Evolutionary conservation across 1,139 yeast genomes (phyloP), one percentile per base, ranked within the genome.

Genomic region (Blastobotrys proliferans): DNA sequence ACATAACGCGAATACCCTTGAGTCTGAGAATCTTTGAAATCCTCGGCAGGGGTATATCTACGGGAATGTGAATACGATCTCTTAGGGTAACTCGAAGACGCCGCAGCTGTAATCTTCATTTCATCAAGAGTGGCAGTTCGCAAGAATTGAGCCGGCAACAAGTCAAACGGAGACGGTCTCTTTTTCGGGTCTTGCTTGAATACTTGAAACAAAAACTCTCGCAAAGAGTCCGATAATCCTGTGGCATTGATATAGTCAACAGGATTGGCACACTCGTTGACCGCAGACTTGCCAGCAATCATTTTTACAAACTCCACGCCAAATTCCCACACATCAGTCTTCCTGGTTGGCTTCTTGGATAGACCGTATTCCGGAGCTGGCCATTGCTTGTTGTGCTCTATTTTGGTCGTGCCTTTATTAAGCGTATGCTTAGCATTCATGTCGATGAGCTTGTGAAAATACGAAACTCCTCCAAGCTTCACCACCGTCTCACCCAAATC

Each of bases 281-380:
- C 66, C 0, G 81, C 64, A 19, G 74, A 72, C n/a, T 68, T 60
- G 6, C 95, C 95, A 34, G 80, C 68, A 59, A 88, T 76, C 56
- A 87, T 73, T 49, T 85, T 78, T 21, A 85, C 67, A 54, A 92
- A 81, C 4, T 85, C 63, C 0, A 85, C 86, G 3, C 97, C 98
- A 39, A 90, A 67, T 54, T 85, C 84, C 96, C 97, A 92, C 4
- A 94, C 82, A 64, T 94, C 98, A 0, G 96, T 81, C 58, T 87
- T 86, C 35, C 86, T 70, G 45, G 82, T 84, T 9, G 83, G 81
- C 34, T 59, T 60, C 6, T 50, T 16, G 10, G 51, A 44, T 9
- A 61, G 67, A 4, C 63, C 57, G 13, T 83, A 55, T 58, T 88
- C 97, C 0, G 97, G 96, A 0, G 96, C 92, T 9, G 64, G 65